phyloP scores from a whole-genome alignment of 1,284 basidiomycete species.

The Porogramme epimiltina region DNA sequence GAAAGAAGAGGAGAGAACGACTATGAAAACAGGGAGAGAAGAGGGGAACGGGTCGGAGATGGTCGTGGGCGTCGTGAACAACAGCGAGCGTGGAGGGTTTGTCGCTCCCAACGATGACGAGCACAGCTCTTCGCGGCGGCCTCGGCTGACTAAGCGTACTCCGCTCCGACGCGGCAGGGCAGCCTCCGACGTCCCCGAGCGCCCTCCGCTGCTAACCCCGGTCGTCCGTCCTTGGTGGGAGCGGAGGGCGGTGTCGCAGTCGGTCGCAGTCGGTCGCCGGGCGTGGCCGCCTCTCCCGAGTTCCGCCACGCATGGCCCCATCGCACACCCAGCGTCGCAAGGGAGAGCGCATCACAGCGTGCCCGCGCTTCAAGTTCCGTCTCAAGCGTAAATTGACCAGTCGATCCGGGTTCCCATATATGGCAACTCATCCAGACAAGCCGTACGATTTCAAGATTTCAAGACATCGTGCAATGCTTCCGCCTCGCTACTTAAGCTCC shows the following conservation, averaged over 20 bases:
- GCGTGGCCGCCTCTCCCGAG: too few species aligned
- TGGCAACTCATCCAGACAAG: slow-evolving; percentile 15
- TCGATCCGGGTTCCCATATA: slow-evolving; percentile 19
- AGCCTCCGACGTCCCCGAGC: neutral
- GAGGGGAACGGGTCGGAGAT: slow-evolving; percentile 17
- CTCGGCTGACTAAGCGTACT: slow-evolving; percentile 24
- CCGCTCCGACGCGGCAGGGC: slow-evolving; percentile 1
- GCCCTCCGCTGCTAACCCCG: too few species aligned
- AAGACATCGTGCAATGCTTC: slow-evolving; percentile 29
- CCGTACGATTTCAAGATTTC: slow-evolving; percentile 30
- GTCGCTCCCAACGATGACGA: slow-evolving; percentile 32
- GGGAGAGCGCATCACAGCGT: too few species aligned
- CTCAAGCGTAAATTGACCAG: slow-evolving; percentile 4
- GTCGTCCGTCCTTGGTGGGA: too few species aligned
- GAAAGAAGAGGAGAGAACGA: slow-evolving; percentile 17
- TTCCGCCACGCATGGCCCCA: too few species aligned
- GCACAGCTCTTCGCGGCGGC: slow-evolving; percentile 19
- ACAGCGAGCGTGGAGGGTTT: slow-evolving; percentile 32
- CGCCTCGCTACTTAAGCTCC: slow-evolving; percentile 21
- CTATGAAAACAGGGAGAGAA: slow-evolving; percentile 20
- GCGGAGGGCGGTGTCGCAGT: too few species aligned
- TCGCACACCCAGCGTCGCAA: too few species aligned
- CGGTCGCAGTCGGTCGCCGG: too few species aligned
- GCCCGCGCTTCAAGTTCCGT: too few species aligned
- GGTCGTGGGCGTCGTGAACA: slow-evolving; percentile 32